Conservation (phyloP, 148 eudicot genomes). For the Camellia japonica region DNA sequence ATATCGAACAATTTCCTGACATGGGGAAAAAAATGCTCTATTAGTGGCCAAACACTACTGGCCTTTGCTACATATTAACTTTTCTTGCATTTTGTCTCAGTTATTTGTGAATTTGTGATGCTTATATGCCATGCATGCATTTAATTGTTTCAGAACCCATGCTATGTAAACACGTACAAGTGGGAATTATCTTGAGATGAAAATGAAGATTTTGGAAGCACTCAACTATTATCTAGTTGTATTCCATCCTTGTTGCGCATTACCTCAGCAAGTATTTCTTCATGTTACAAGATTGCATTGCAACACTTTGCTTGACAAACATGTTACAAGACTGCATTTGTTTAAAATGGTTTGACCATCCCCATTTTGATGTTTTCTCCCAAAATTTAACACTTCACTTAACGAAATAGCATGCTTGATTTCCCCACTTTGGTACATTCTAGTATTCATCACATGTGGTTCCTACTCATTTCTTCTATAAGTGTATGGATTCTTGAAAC, state of each 20-base stretch:
- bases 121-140: not conserved
- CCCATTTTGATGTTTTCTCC: not conserved
- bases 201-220: slow-evolving; percentile 97
- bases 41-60: not conserved
- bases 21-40: not conserved
- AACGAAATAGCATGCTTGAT: not conserved
- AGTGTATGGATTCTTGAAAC: no score
- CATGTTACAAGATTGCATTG: not conserved
- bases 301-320: no score
- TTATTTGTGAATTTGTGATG: not conserved
- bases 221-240: slow-evolving; percentile 87
- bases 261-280: slow-evolving; percentile 66
- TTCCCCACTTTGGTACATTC: not conserved
- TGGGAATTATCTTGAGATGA: slow-evolving; percentile 67
- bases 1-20: slow-evolving; percentile 3
- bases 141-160: not conserved
- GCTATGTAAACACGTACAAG: no score
- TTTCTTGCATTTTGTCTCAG: not conserved
- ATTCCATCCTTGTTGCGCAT: slow-evolving; percentile 88
- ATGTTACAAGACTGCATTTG: not conserved
- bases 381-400: not conserved
- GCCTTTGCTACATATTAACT: slow-evolving; percentile 9
- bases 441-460: not conserved
- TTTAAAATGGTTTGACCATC: not conserved
- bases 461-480: not conserved